These are phyloP conservation scores for Tetrahymena borealis DNA, from an alignment of 73 alveolate species.

Conservation along the genomic window DNA sequence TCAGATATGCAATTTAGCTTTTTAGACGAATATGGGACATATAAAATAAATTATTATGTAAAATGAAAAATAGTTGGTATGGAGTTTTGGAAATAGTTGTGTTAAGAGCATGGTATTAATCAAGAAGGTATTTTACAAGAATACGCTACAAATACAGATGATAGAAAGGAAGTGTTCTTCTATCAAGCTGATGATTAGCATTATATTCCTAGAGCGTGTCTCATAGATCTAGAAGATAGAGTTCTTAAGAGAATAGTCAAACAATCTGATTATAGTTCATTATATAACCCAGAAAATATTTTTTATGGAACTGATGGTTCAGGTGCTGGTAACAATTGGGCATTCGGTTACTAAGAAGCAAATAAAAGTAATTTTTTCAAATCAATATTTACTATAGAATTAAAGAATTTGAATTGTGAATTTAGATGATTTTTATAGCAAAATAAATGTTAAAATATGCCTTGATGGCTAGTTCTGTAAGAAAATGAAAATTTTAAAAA, in stretches of 20 bases:
- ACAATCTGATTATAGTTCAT: constrained; percentile 64
- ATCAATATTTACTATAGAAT: not conserved
- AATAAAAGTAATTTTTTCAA: constrained; percentile 62
- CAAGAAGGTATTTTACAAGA: constrained; percentile 92
- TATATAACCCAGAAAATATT: constrained; percentile 96
- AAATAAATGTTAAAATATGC: too few relatives aligned
- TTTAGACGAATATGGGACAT: not conserved
- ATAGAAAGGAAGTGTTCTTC: constrained; percentile 98
- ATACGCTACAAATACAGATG: constrained; percentile 89
- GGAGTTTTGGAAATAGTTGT: constrained; percentile 98
- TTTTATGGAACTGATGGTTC: constrained; percentile 94
- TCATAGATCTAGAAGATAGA: constrained; percentile 97
- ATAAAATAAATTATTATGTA: too few relatives aligned
- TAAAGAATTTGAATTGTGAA: too few relatives aligned
- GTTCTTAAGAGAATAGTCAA: constrained; percentile 73
- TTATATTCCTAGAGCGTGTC: constrained; percentile 97
- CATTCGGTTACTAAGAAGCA: constrained; percentile 91
- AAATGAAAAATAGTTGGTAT: constrained; percentile 92
- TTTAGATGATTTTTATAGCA: not conserved
- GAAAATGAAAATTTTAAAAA: not conserved
- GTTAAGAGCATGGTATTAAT: constrained; percentile 97
- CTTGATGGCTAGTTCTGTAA: not conserved
- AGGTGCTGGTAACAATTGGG: constrained; percentile 99
- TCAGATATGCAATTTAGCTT: not conserved
- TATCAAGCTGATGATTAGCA: constrained; percentile 99